A percentile compares a stretch with the other conserved stretches of the same genome.
Conservation (phyloP, 1,139 yeast genomes). For the Yamadazyma pseudoaaseri region DNA sequence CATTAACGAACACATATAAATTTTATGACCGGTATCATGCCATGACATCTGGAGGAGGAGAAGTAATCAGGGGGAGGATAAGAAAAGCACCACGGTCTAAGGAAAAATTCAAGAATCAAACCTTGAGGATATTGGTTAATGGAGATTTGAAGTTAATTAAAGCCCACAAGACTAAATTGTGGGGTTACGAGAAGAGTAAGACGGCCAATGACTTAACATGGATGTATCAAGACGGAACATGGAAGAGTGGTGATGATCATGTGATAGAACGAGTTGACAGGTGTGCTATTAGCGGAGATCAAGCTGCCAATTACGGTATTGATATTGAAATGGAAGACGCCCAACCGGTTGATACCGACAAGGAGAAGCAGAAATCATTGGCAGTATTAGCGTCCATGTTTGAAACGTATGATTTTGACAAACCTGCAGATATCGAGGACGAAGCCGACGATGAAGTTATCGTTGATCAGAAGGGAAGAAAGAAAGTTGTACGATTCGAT, state of each 20-base stretch:
- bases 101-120: constrained; percentile 47
- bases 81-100: constrained; percentile 51
- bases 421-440: constrained; percentile 54
- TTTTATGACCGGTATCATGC: constrained; percentile 14
- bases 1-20: constrained; percentile 19
- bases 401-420: constrained; percentile 56
- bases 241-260: constrained; percentile 86
- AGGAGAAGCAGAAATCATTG: constrained; percentile 31
- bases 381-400: constrained; percentile 54
- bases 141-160: constrained; percentile 59
- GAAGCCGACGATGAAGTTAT: constrained; percentile 45
- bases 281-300: constrained; percentile 27
- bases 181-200: constrained; percentile 83
- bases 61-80: constrained; percentile 60
- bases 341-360: constrained; percentile 22
- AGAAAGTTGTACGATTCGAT: constrained; percentile 32
- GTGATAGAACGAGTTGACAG: constrained; percentile 54
- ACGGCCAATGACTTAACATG: constrained; percentile 61
- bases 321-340: constrained; percentile 16
- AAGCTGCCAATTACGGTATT: constrained; percentile 19
- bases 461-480: constrained; percentile 48
- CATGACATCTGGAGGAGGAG: constrained; percentile 37
- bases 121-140: constrained; percentile 63
- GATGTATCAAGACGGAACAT: constrained; percentile 60
- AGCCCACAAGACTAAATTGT: constrained; percentile 70